Evolutionary conservation across 495 filamentous ascomycete genomes (phyloP).

Genomic region (Xylaria sp.): DNA sequence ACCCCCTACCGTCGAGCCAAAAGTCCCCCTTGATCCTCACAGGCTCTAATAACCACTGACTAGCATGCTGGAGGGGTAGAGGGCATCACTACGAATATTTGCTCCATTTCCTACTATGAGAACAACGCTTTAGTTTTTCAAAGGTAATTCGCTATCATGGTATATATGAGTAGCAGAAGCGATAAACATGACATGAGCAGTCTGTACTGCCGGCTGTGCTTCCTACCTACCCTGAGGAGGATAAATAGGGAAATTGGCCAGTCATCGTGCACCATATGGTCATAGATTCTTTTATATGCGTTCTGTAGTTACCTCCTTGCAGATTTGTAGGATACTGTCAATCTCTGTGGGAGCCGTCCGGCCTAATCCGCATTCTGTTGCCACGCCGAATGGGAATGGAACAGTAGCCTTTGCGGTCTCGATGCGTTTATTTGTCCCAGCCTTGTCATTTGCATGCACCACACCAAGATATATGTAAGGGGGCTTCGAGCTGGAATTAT

Average conservation of each 20-base stretch:
- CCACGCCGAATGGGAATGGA: conserved; percentile 45
- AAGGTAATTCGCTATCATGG: not conserved
- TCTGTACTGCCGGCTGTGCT: not conserved
- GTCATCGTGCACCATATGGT: conserved; percentile 1
- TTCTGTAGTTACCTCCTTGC: conserved; percentile 30
- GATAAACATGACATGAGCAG: not conserved
- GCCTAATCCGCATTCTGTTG: conserved; percentile 55
- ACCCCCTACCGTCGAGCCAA: not conserved
- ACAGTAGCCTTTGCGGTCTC: conserved; percentile 42
- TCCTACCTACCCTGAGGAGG: not conserved
- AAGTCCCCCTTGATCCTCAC: not conserved
- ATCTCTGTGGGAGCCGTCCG: conserved; percentile 49
- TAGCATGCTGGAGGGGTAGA: not conserved
- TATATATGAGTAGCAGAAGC: not conserved
- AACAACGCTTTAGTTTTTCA: not conserved
- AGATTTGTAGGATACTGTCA: conserved; percentile 41
- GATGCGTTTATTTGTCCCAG: conserved; percentile 49
- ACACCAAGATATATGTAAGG: conserved; percentile 47
- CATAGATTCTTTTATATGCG: not conserved
- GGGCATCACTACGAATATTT: not conserved
- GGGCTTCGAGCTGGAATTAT: conserved; percentile 32
- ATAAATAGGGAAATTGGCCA: not conserved
- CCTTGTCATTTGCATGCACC: conserved; percentile 49
- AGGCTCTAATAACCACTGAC: not conserved
- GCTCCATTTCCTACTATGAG: not conserved